Evolutionary conservation across 371 early-diverging fungal genomes (phyloP), one percentile per base, ranked within the genome.

Genomic region (Actinomortierella ambigua): DNA sequence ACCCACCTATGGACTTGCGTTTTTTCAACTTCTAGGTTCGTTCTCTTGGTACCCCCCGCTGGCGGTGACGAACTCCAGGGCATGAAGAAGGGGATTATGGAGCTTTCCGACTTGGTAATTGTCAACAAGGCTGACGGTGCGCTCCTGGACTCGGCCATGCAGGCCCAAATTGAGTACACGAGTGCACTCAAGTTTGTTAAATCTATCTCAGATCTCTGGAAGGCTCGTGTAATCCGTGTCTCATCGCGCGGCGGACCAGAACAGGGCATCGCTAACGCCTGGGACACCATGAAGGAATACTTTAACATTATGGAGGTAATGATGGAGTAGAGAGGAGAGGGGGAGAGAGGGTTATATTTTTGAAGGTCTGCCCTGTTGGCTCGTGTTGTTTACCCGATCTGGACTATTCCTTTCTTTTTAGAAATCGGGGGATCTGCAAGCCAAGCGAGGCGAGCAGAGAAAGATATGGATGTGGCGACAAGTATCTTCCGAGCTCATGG

Each of bases 81-180:
- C 6, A 83, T 93, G 70, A 93, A 93, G 77, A 89, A 89, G 65
- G 93, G 93, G 1, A 92, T 93, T 27, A 86, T 93, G 69, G 93
- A 93, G 73, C 76, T 92, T 28, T 83, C 90, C 1, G 93, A 93
- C 67, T 58, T 92, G 41, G 81, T 93, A 1, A 77, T 93, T 27
- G 88, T 93, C 65, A 93, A 88, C 78, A 93, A 93, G 66, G 79
- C 88, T 0, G 93, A 93, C 65, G 93, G 93, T 0, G 81, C 79
- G 1, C 73, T 93, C 17, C 81, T 79, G 27, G 61, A 69, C n/a
- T 76, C 90, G 2, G 91, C 92, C 0, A 77, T 81, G 44, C 66
- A 79, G 50, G 89, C 93, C 1, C 82, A 82, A 59, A 79, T 81
- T 62, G 90, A 90, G 55, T 87, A 86, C 67, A 82, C 79, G 11